Evolutionary conservation across 306 rosid genomes (phyloP).

Genomic region (Abrus pulchellus): DNA sequence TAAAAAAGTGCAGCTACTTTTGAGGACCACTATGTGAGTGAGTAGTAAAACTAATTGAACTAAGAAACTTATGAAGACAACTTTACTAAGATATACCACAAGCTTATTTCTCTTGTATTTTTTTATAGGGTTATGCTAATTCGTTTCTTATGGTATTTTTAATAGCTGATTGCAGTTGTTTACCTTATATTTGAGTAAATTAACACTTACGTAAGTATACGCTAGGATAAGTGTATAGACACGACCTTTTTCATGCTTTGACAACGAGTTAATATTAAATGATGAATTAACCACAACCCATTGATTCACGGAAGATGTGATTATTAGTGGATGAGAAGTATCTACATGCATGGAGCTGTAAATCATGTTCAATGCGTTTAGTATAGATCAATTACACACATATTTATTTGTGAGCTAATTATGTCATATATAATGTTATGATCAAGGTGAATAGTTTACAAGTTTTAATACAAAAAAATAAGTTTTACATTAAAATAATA

Average conservation of each 20-base stretch:
- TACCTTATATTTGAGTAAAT: not conserved
- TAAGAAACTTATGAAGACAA: not conserved
- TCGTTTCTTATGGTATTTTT: too few species aligned
- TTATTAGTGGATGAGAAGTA: not conserved
- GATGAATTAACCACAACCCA: not conserved
- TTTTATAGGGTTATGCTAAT: not conserved
- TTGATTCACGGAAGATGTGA: not conserved
- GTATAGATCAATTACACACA: too few species aligned
- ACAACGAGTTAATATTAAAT: not conserved
- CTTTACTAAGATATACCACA: not conserved
- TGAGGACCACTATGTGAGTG: constrained; percentile 43
- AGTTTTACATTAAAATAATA: not conserved
- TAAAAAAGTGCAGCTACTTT: constrained; percentile 47
- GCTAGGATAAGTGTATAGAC: not conserved
- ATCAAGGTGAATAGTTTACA: too few species aligned
- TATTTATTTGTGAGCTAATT: too few species aligned
- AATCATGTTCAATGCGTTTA: too few species aligned
- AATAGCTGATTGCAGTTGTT: too few species aligned
- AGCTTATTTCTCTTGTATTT: not conserved
- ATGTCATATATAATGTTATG: too few species aligned
- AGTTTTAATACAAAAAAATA: too few species aligned
- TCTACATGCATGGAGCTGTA: not conserved
- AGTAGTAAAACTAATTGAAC: not conserved
- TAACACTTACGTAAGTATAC: not conserved
- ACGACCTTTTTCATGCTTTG: not conserved